Percentiles rank a stretch among this genome's conserved stretches.
Evolutionary conservation across 306 rosid species (phyloP).

Genomic region (Begonia fuchsioides): DNA sequence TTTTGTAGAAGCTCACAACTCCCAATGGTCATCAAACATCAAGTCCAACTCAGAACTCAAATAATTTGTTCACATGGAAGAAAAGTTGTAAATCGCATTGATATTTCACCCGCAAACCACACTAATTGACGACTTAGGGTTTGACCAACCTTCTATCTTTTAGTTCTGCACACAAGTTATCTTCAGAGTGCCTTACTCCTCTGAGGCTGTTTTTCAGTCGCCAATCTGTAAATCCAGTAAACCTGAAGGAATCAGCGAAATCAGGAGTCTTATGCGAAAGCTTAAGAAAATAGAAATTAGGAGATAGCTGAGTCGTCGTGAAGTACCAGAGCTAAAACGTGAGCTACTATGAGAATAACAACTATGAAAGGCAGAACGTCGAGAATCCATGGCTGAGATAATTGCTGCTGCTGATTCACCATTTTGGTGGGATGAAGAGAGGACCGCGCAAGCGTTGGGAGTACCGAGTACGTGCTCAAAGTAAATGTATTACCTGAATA

Average conservation of each 20-base stretch:
- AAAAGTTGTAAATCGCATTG: background rate
- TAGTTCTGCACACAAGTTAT: constrained; percentile 5
- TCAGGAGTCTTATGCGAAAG: background rate
- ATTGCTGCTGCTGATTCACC: constrained; percentile 31
- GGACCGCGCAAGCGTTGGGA: too few species aligned
- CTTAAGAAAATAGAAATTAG: background rate
- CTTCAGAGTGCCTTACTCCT: constrained; percentile 68
- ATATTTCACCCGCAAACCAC: background rate
- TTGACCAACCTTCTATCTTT: constrained; percentile 20
- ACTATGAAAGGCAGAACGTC: constrained; percentile 44
- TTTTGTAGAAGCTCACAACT: background rate
- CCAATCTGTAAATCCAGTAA: constrained; percentile 83
- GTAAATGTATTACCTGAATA: too few species aligned
- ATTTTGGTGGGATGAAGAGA: constrained; percentile 16
- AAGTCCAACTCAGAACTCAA: background rate
- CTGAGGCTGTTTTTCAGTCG: constrained; percentile 58
- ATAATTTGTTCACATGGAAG: background rate
- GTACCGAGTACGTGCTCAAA: too few species aligned
- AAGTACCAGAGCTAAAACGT: constrained; percentile 78
- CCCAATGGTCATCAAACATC: too few species aligned
- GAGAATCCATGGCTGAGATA: constrained; percentile 60
- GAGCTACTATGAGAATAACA: constrained; percentile 54
- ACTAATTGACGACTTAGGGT: constrained; percentile 19
- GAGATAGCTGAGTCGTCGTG: background rate
- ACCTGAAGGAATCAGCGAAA: constrained; percentile 22